Evolutionary conservation across 208 protist species (phyloP), one percentile per base, ranked within the genome.

Genomic region (Entamoeba moshkovskii): DNA sequence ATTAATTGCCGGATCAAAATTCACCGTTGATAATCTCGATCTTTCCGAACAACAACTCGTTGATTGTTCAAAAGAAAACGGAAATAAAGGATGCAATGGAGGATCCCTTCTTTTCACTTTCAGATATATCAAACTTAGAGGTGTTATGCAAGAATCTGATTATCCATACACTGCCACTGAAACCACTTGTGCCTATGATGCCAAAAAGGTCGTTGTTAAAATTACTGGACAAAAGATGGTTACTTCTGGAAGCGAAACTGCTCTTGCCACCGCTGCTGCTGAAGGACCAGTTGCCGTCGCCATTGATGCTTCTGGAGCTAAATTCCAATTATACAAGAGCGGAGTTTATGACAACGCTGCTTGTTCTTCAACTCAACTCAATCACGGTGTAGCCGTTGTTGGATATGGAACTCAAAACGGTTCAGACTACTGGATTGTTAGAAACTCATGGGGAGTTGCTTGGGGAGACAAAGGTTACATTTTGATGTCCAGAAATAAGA

Each of bases 371-470:
- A 25, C 15, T 46, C 15, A 92, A 29, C 0, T 42, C 16, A 46
- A 25, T 73, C 85, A 92, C 33, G 45, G 44, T 15, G 94, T 94
- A 46, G n/a, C 29, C 2, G 45, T 93, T 42, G 91, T 94, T 93
- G 94, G 94, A 3, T 94, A 94, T 94, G 94, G 94, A n/a, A 16
- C 6, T 49, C 47, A 91, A 42, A 85, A 94, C 48, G 85, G 66
- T 22, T 1, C 25, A 15, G 29, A 48, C 0, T 94, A 92, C 66
- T 94, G 94, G 91, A 93, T 59, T n/a, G 38, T 93, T 38, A 93
- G 46, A 49, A 93, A 93, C 38, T 93, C 92, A 33, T 93, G 92
- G 92, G 92, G 92, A 45, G 29, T 13, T 42, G 25, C 33, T 93
- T 93, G 15, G 15, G 92, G 92, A n/a, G 92, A 93, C 11, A 22